Conservation (phyloP, 1,284 basidiomycete species). For the Pterulicium gracile region DNA sequence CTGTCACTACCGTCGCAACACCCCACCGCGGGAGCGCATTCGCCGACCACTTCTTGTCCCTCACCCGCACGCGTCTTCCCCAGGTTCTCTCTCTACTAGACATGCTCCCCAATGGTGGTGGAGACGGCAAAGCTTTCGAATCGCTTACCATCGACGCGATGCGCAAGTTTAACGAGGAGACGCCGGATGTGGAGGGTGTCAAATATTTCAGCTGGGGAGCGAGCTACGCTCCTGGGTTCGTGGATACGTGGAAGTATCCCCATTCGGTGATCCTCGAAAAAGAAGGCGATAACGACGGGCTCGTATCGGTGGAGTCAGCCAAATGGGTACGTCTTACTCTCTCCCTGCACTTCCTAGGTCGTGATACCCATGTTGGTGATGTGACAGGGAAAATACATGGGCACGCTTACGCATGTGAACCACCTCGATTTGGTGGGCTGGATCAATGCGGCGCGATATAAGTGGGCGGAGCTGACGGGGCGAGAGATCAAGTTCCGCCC, state of each 20-base stretch:
- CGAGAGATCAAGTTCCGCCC: slow-evolving; percentile 83
- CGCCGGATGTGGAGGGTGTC: slow-evolving; percentile 67
- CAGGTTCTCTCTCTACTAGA: slow-evolving; percentile 62
- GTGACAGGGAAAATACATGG: slow-evolving; percentile 77
- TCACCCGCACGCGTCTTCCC: slow-evolving; percentile 55
- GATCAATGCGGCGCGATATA: slow-evolving; percentile 76
- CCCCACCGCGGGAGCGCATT: slow-evolving; percentile 92
- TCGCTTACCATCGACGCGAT: slow-evolving; percentile 80
- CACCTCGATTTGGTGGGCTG: slow-evolving; percentile 86
- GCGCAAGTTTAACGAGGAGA: slow-evolving; percentile 79
- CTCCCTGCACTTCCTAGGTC: no score
- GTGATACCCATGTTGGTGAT: no score
- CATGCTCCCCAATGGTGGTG: slow-evolving; percentile 75
- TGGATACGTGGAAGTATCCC: slow-evolving; percentile 85
- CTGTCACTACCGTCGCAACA: slow-evolving; percentile 87
- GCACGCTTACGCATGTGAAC: slow-evolving; percentile 83
- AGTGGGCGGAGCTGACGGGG: slow-evolving; percentile 81
- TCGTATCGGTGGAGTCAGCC: slow-evolving; percentile 76
- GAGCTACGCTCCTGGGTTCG: slow-evolving; percentile 74
- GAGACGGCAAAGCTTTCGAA: slow-evolving; percentile 87
- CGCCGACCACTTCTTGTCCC: slow-evolving; percentile 83
- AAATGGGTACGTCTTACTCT: slow-evolving; percentile 60
- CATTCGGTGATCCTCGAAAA: slow-evolving; percentile 79
- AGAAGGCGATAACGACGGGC: slow-evolving; percentile 88
- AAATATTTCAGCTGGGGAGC: slow-evolving; percentile 94